These are phyloP conservation scores for Scheffersomyces titani DNA, from an alignment of 1,139 yeast species.

Conservation along the genomic window DNA sequence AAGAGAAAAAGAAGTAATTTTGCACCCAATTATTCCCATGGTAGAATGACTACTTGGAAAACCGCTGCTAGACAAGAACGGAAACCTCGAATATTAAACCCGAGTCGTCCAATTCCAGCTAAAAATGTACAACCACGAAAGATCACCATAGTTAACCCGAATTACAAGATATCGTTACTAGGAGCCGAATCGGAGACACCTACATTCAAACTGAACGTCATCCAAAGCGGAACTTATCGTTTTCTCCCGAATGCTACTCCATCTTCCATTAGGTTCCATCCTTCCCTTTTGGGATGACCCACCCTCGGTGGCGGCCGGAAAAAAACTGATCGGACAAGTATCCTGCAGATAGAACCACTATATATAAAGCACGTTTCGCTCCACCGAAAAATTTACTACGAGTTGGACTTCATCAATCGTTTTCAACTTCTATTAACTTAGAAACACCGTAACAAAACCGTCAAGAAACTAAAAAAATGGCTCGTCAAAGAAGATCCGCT, in stretches of 20 bases:
- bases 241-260: neutral
- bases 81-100: neutral
- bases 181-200: neutral
- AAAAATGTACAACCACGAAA: too few relatives aligned
- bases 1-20: neutral
- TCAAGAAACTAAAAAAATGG: conserved; percentile 31
- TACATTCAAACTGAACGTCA: neutral
- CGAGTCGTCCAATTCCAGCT: neutral
- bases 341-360: neutral
- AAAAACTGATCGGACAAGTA: neutral
- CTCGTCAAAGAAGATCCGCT: conserved; percentile 67
- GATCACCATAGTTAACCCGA: neutral
- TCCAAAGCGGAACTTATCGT: neutral
- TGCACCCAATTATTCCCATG: neutral
- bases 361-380: neutral
- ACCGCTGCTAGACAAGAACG: neutral
- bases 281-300: neutral
- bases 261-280: neutral
- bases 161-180: neutral
- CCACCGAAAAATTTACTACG: neutral
- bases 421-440: neutral
- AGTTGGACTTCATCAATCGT: neutral
- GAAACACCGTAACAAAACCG: neutral
- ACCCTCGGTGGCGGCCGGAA: neutral
- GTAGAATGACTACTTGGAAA: neutral